Conservation (phyloP, 2,329 filamentous ascomycete species). For the Fusarium sp. region DNA sequence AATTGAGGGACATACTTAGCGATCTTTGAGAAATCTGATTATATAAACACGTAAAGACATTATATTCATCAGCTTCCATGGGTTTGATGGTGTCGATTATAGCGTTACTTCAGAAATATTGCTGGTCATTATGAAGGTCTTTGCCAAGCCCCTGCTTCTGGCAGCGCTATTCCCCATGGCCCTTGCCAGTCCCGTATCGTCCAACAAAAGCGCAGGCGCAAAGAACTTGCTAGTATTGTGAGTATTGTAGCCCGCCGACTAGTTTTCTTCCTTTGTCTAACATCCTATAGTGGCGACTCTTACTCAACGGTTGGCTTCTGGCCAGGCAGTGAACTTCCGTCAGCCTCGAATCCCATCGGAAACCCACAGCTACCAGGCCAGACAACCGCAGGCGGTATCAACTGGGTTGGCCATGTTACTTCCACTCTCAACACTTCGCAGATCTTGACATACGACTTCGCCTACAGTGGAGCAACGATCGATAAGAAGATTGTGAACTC, state of each 20-base stretch:
- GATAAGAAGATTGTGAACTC: slow-evolving; percentile 38
- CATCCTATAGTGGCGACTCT: slow-evolving; percentile 24
- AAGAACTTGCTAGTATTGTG: slow-evolving; percentile 31
- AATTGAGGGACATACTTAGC: neutral
- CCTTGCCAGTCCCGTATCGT: neutral
- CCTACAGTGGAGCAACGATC: slow-evolving; percentile 37
- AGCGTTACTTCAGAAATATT: too few relatives aligned
- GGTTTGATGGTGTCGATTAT: neutral
- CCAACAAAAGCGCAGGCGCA: neutral
- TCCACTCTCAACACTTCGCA: slow-evolving; percentile 30
- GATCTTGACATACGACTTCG: slow-evolving; percentile 40
- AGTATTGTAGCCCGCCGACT: rapidly evolving
- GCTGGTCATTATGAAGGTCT: neutral
- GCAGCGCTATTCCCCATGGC: neutral
- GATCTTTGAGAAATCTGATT: neutral
- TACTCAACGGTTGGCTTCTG: slow-evolving; percentile 38
- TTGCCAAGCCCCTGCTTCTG: neutral
- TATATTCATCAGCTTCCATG: neutral
- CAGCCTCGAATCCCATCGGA: slow-evolving; percentile 26
- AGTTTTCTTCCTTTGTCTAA: neutral
- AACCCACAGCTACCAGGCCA: slow-evolving; percentile 35
- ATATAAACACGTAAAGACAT: neutral
- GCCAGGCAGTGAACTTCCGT: slow-evolving; percentile 27
- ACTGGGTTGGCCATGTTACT: slow-evolving; percentile 39
- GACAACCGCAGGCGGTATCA: slow-evolving; percentile 36